Conservation (phyloP, 768 basidiomycete species). For the Rhodotorula sphaerocarpa region DNA sequence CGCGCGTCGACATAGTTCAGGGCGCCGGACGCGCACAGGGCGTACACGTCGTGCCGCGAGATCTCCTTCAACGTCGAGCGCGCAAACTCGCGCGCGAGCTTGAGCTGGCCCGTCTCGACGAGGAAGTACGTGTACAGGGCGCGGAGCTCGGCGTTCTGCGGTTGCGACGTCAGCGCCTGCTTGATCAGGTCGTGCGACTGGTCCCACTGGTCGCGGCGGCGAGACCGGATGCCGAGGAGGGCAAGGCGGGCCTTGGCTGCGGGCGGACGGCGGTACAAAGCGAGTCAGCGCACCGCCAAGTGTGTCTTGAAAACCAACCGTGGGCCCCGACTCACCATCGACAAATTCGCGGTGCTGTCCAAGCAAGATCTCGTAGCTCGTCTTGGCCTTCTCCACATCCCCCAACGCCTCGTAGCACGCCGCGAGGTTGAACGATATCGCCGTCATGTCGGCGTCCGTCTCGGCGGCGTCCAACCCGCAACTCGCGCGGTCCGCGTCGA, state of each 20-base stretch:
- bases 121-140: slow-evolving; percentile 92
- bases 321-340: slow-evolving; percentile 83
- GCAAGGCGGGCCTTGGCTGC: slow-evolving; percentile 88
- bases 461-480: slow-evolving; percentile 6
- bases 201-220: slow-evolving; percentile 45
- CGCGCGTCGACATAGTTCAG: slow-evolving; percentile 76
- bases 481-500: slow-evolving; percentile 43
- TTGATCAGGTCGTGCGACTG: slow-evolving; percentile 84
- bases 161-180: slow-evolving; percentile 72
- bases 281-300: background rate
- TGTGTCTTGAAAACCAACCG: no score
- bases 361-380: slow-evolving; percentile 70
- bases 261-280: background rate
- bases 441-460: slow-evolving; percentile 63
- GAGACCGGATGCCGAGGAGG: slow-evolving; percentile 65
- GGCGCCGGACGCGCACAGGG: slow-evolving; percentile 80
- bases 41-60: slow-evolving; percentile 80
- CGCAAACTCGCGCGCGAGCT: slow-evolving; percentile 77
- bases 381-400: slow-evolving; percentile 62
- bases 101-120: slow-evolving; percentile 70
- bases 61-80: slow-evolving; percentile 74
- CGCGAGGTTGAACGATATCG: slow-evolving; percentile 83
- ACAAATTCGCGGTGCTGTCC: slow-evolving; percentile 90
- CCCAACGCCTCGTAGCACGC: slow-evolving; percentile 81
- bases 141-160: slow-evolving; percentile 72